Conservation (phyloP, 1,284 basidiomycete species). For the Irpex sp. region DNA sequence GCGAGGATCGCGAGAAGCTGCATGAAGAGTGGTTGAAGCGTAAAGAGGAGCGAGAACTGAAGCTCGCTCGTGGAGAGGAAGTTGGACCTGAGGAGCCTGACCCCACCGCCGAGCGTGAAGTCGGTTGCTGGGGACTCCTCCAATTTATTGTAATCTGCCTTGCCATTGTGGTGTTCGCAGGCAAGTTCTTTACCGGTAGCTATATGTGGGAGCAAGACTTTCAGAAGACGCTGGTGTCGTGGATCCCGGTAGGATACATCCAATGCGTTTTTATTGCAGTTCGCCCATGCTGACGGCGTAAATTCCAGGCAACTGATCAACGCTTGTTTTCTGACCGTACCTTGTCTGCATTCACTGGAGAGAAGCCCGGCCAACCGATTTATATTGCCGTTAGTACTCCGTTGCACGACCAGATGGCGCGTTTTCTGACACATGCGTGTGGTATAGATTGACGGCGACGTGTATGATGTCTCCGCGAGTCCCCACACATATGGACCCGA, state of each 20-base stretch:
- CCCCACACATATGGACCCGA: slow-evolving; percentile 86
- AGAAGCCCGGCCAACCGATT: slow-evolving; percentile 63
- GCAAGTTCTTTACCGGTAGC: slow-evolving; percentile 80
- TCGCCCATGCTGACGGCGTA: slow-evolving; percentile 8
- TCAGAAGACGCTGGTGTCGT: not conserved
- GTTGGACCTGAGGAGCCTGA: slow-evolving; percentile 70
- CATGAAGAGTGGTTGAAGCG: slow-evolving; percentile 67
- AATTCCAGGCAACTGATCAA: slow-evolving; percentile 44
- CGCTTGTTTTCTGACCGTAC: slow-evolving; percentile 70
- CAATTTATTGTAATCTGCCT: slow-evolving; percentile 62
- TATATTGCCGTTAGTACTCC: slow-evolving; percentile 73
- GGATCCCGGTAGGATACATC: slow-evolving; percentile 6
- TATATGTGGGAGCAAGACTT: slow-evolving; percentile 73
- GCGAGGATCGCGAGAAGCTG: slow-evolving; percentile 52
- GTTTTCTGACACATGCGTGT: slow-evolving; percentile 1
- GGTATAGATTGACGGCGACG: slow-evolving; percentile 80
- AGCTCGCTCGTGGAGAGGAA: slow-evolving; percentile 67
- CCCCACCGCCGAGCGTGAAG: slow-evolving; percentile 63
- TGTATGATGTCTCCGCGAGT: slow-evolving; percentile 85
- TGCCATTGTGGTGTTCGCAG: slow-evolving; percentile 53
- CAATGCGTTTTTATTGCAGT: not conserved
- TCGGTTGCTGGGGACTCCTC: slow-evolving; percentile 60
- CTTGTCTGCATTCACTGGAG: slow-evolving; percentile 76
- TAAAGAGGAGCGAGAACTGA: slow-evolving; percentile 67
- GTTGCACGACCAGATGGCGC: slow-evolving; percentile 17